Evolutionary conservation across 495 filamentous ascomycete genomes (phyloP), one percentile per base, ranked within the genome.

Genomic region (Penicillium canariense): DNA sequence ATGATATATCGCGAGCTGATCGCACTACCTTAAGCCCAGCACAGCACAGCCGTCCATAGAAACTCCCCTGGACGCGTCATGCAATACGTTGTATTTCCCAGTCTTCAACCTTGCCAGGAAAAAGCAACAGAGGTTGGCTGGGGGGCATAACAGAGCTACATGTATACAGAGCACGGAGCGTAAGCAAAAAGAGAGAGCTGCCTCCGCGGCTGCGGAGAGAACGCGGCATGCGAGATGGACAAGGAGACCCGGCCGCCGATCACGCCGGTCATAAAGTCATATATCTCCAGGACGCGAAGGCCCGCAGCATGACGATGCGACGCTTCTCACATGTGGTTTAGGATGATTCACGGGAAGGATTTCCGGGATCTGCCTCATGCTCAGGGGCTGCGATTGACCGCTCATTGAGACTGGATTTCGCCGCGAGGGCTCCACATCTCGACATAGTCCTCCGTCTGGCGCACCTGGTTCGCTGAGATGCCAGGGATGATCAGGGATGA

Each of bases 341-440:
- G n/a, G 27, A 43, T 48, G 42, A 47, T 47, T 39, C 48, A 50
- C 32, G 32, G 28, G 23, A 28, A 22, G 30, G 28, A 14, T 18
- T 15, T 17, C 14, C 32, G 34, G 49, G 35, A 42, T 49, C 3
- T n/a, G 47, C n/a, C 31, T 38, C 28, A 26, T 42, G n/a, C 17
- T 32, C 43, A 54, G 52, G 44, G 44, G 44, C 17, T 14, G 18
- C 20, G 8, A 34, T 32, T 54, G 44, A 54, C 45, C 52, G 45
- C 52, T 48, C n/a, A 18, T 47, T 52, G 26, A 42, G n/a, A n/a
- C n/a, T n/a, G n/a, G n/a, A 22, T 48, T 22, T 28, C 23, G 25
- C 25, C 23, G 5, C 2, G 26, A 18, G 15, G 18, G 40, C 12
- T 43, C 40, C 4, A 26, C 17, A 38, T 17, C 0, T 1, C 4